Evolutionary conservation across 2,329 filamentous ascomycete genomes (phyloP).

Genomic region (Stagonosporopsis vannaccii): DNA sequence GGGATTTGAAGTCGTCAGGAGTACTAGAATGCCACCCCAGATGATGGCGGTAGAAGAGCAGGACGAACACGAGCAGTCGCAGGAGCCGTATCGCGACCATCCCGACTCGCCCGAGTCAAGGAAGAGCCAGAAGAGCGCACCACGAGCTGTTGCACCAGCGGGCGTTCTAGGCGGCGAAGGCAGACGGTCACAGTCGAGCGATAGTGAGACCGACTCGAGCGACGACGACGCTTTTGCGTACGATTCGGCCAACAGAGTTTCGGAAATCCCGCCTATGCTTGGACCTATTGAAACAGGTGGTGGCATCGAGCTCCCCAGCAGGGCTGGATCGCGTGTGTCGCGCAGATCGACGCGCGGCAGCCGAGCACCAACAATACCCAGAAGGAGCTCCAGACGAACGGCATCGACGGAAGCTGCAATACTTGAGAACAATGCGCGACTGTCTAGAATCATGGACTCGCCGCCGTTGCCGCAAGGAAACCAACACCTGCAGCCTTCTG

Average conservation of each 20-base stretch:
- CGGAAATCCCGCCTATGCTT: constrained; percentile 63
- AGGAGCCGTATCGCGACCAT: constrained; percentile 63
- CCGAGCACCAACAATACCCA: constrained; percentile 62
- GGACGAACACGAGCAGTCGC: constrained; percentile 54
- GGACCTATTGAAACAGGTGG: constrained; percentile 67
- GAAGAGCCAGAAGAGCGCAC: constrained; percentile 18
- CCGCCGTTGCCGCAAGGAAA: constrained; percentile 24
- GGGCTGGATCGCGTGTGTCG: constrained; percentile 67
- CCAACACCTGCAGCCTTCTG: constrained; percentile 38
- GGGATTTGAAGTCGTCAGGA: constrained; percentile 95
- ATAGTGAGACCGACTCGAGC: constrained; percentile 44
- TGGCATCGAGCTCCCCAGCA: constrained; percentile 69
- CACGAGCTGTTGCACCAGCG: constrained; percentile 23
- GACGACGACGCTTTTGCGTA: constrained; percentile 57
- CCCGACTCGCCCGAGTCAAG: constrained; percentile 45
- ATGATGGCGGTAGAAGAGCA: constrained; percentile 71
- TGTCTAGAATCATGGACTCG: constrained; percentile 40
- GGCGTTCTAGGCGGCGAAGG: constrained; percentile 31
- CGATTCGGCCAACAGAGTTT: constrained; percentile 49
- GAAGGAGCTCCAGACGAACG: constrained; percentile 70
- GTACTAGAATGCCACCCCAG: constrained; percentile 78
- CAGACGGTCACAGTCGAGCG: constrained; percentile 56
- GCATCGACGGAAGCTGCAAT: constrained; percentile 39
- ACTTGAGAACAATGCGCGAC: constrained; percentile 29
- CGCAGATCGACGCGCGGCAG: constrained; percentile 33